Evolutionary conservation across 2,329 filamentous ascomycete species (phyloP).

Genomic region (Fulvia fulva): DNA sequence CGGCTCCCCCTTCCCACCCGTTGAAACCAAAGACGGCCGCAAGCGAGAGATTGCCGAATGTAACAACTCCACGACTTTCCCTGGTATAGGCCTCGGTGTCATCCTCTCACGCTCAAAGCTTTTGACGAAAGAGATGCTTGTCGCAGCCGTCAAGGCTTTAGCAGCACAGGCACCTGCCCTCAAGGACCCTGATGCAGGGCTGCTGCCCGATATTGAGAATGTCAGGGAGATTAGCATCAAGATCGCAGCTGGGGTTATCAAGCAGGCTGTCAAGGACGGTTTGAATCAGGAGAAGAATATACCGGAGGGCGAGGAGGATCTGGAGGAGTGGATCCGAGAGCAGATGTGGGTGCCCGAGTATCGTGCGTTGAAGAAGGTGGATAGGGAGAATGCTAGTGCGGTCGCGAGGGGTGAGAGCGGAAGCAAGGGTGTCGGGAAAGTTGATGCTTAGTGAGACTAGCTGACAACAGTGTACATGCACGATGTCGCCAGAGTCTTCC

Average conservation of each 20-base stretch:
- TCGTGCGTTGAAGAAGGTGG: slow-evolving; percentile 40
- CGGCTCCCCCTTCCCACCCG: slow-evolving; percentile 75
- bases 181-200: slow-evolving; percentile 57
- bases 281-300: slow-evolving; percentile 64
- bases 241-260: slow-evolving; percentile 72
- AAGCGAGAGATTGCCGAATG: slow-evolving; percentile 69
- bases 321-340: slow-evolving; percentile 69
- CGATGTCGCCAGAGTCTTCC: too few relatives aligned
- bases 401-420: slow-evolving; percentile 8
- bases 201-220: slow-evolving; percentile 71
- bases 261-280: slow-evolving; percentile 64
- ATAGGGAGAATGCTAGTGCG: slow-evolving; percentile 2
- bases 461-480: too few relatives aligned
- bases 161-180: slow-evolving; percentile 68
- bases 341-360: slow-evolving; percentile 80
- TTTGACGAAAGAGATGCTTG: slow-evolving; percentile 74
- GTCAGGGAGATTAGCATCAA: slow-evolving; percentile 73
- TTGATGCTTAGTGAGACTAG: too few relatives aligned
- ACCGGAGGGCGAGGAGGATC: slow-evolving; percentile 51
- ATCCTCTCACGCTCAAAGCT: slow-evolving; percentile 65
- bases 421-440: slow-evolving; percentile 1
- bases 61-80: slow-evolving; percentile 84
- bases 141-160: slow-evolving; percentile 71
- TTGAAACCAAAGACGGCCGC: slow-evolving; percentile 53
- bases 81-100: slow-evolving; percentile 76